Evolutionary conservation across 2,329 filamentous ascomycete species (phyloP).

Genomic region (Grosmannia clavigera): DNA sequence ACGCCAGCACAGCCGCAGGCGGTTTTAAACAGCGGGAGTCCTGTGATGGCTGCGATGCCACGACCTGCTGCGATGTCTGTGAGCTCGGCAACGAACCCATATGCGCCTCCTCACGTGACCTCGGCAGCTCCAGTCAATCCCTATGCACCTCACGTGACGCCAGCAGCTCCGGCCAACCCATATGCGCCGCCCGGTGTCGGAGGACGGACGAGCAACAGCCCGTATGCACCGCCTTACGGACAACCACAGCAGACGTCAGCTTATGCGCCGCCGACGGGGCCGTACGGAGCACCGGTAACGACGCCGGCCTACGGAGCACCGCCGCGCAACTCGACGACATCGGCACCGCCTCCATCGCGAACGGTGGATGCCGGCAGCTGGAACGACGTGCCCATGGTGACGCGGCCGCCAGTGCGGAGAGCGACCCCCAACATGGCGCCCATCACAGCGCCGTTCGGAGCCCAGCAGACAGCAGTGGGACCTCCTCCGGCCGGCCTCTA

Average conservation of each 20-base stretch:
- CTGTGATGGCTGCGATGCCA: background rate
- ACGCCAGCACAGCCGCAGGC: conserved; percentile 3
- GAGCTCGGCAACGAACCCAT: too few species aligned
- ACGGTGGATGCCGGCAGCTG: conserved; percentile 61
- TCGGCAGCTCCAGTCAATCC: conserved; percentile 23
- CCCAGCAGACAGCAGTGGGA: conserved; percentile 41
- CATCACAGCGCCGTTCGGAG: conserved; percentile 64
- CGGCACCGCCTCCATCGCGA: conserved; percentile 56
- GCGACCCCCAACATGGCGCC: conserved; percentile 59
- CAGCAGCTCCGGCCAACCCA: conserved; percentile 22
- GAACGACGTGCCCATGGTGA: conserved; percentile 90
- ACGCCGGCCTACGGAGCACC: conserved; percentile 20
- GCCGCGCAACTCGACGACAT: conserved; percentile 50
- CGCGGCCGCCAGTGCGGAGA: conserved; percentile 58
- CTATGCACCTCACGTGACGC: conserved; percentile 29
- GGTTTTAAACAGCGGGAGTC: background rate
- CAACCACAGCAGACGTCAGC: conserved; percentile 18
- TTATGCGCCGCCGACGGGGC: conserved; percentile 24
- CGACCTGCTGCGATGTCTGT: too few species aligned
- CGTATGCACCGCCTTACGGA: conserved; percentile 17
- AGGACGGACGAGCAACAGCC: background rate
- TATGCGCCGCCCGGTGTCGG: conserved; percentile 15
- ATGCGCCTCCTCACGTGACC: too few species aligned
- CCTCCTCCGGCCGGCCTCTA: conserved; percentile 49
- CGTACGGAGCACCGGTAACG: conserved; percentile 24